These are phyloP conservation scores for Fraxinus platypoda DNA, from an alignment of 305 asterid genomes.

Conservation along the genomic window DNA sequence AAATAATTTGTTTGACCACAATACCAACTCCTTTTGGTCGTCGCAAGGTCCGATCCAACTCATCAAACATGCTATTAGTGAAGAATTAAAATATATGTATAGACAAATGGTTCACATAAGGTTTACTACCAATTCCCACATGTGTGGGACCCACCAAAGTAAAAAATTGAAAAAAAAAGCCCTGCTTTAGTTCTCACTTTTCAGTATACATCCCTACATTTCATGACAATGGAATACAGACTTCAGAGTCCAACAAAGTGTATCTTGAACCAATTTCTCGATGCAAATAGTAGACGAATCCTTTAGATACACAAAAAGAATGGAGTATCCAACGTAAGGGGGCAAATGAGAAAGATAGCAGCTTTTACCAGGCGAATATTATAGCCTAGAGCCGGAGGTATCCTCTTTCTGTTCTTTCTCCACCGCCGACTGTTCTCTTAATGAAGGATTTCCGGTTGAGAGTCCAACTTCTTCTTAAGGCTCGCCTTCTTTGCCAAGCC, in stretches of 20 bases:
- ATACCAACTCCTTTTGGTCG: not conserved
- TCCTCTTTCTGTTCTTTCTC: slow-evolving; percentile 47
- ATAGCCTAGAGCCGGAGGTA: slow-evolving; percentile 50
- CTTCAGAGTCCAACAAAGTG: not conserved
- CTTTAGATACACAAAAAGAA: not conserved
- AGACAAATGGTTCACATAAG: too few relatives aligned
- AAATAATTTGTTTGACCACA: not conserved
- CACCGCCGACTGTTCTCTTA: slow-evolving; percentile 33
- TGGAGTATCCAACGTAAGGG: not conserved
- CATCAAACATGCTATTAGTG: not conserved
- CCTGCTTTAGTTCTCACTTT: not conserved
- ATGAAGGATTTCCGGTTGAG: slow-evolving; percentile 62
- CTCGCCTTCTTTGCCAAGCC: slow-evolving; percentile 58
- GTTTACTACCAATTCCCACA: too few relatives aligned
- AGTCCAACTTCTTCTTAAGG: slow-evolving; percentile 56
- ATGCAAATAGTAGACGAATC: not conserved
- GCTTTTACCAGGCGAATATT: not conserved
- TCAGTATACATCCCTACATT: not conserved
- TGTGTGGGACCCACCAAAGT: too few relatives aligned
- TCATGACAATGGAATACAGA: not conserved
- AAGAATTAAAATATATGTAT: too few relatives aligned
- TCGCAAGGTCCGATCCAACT: not conserved
- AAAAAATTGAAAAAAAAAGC: not conserved
- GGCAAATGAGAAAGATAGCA: not conserved
- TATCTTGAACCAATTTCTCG: not conserved